phyloP scores from a whole-genome alignment of 306 rosid genomes.

The Carpinus viminea region DNA sequence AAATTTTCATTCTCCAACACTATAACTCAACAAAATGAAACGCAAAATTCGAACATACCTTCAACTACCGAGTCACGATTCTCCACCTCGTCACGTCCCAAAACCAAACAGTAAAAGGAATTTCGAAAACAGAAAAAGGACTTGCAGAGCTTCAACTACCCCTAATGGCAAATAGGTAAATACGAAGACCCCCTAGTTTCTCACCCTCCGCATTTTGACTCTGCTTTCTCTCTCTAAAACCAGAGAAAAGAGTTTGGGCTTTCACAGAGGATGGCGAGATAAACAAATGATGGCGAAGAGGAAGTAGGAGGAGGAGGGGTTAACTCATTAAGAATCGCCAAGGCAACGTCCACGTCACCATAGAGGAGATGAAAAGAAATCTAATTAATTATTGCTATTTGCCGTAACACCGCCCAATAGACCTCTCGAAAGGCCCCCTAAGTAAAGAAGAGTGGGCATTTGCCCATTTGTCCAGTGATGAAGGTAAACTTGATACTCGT shows the following conservation, averaged over 20 bases:
- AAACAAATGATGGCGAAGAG: constrained; percentile 27
- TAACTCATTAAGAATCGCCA: constrained; percentile 55
- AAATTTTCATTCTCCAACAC: constrained; percentile 9
- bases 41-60: constrained; percentile 53
- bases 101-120: background rate
- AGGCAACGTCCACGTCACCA: constrained; percentile 72
- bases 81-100: constrained; percentile 18
- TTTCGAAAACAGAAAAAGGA: constrained; percentile 5
- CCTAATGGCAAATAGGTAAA: constrained; percentile 19
- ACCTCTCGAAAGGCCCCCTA: too few species aligned
- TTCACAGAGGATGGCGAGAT: constrained; percentile 20
- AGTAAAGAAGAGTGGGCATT: too few species aligned
- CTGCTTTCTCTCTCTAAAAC: constrained; percentile 47
- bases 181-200: background rate
- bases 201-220: constrained; percentile 29
- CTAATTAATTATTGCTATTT: too few species aligned
- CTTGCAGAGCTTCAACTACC: constrained; percentile 26
- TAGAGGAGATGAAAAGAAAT: constrained; percentile 28
- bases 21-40: constrained; percentile 22
- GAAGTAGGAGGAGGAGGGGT: constrained; percentile 28
- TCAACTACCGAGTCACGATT: constrained; percentile 5
- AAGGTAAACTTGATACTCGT: too few species aligned
- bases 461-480: too few species aligned
- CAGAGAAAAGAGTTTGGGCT: constrained; percentile 23
- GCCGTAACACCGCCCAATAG: too few species aligned